Base-by-base conservation (phyloP, 345 rosid species). In the Nasturtium officinale region DNA sequence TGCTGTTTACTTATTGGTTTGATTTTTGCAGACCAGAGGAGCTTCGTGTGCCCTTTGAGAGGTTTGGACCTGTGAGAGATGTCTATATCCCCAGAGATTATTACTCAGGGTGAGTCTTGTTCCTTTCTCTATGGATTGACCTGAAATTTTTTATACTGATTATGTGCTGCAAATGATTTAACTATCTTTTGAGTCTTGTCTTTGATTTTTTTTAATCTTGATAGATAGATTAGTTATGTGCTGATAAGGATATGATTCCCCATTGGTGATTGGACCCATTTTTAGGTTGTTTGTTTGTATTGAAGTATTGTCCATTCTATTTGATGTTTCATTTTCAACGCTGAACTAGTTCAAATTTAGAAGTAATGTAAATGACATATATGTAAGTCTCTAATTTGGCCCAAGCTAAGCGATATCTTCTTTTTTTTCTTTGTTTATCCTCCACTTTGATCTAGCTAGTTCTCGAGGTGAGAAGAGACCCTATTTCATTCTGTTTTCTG, bases 31-130 rank as follows among this genome's bases (percentile, higher is more conserved):
- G 99, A 69, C 86, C 92, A 26, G 99, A 95, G 78, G 99, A 95
- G 77, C 92, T 92, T 51, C 82, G 97, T 56, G 65, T 73, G 35
- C 90, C 96, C 1, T 95, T 92, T 68, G 98, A 91, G 87, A 87
- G 96, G 59, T 92, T 82, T 72, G 99, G 98, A 38, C 79, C 71
- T 61, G 96, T 95, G 56, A 88, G 96, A 75, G 98, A 91, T 73
- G 96, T 95, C 11, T 95, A 95, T 81, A 83, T 95, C 66, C 98
- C 99, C 0, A 85, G 86, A 82, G 98, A 95, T 71, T 95, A 87
- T 76, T 85, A 90, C 83, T 80, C 98, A 26, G 97, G 99, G 99
- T 95, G 65, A 78, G 92, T 2, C 32, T 26, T 51, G 4, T 40
- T 61, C 26, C 18, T 46, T 5, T 12, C 5, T 64, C 33, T 11